Base-by-base conservation (phyloP, 495 filamentous ascomycete species). In the Cercophora sp. region DNA sequence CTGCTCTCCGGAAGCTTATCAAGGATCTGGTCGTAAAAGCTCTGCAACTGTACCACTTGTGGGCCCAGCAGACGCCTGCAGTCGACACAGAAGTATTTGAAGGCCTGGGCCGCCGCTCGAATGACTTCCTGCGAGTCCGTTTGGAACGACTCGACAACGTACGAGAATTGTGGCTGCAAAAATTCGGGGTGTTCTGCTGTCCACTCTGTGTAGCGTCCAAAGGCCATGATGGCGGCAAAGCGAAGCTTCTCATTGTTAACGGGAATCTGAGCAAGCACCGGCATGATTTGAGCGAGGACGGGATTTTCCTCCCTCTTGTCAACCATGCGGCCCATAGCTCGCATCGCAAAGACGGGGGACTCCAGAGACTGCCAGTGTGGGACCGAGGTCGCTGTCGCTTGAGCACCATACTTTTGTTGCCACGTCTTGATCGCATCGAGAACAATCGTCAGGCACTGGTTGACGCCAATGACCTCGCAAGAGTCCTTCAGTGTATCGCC, bases 251-350 rank as follows among this genome's bases (percentile, higher is more conserved):
- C 89, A 57, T 99, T 94, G 58, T 97, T 94, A 58, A 89, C 82
- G 0, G 94, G 93, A 55, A 99, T 94, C 67, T 94, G 88, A 3
- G 95, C 86, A 53, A 99, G 82, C 44, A 96, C 73, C 6, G 88
- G 89, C 67, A 99, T 94, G 9, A 97, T 85, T 60, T 92, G 86
- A 1, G 88, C 86, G 9, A 99, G 74, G 48, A 99, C 83, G 20
- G 84, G 82, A 55, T 78, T 86, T 64, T 99, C 93, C 45, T 94
- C 85, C n/a, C n/a, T n/a, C 29, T 83, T 80, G 11, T 91, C 85
- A 13, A 99, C 91, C 91, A 96, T 96, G 36, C 91, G 86, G 8
- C 93, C 93, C 90, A 99, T 96, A 0, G 93, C 93, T 46, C 93
- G 82, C 77, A 99, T 83, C 53, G 87, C 88, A 66, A 99, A 99